Base-by-base conservation (phyloP, 176 grass and related monocot species). In the Cenchrus americanus region DNA sequence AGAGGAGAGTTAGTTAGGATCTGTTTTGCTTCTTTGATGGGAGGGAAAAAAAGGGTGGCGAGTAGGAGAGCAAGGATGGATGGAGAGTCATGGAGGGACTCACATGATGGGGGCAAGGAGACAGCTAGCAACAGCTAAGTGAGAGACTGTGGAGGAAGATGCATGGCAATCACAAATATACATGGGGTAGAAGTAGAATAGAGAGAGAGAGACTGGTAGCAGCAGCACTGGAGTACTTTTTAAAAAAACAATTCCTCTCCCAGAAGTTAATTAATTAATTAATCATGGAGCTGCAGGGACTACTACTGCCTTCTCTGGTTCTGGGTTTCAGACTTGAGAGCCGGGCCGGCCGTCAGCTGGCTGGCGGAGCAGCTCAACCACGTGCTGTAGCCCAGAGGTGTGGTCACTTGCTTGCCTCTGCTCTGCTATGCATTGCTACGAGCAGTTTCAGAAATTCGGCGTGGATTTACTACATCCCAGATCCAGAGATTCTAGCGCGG, bases 101-200 rank as follows among this genome's bases (percentile, higher is more conserved):
- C 90, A 92, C 92, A 97, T 97, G 94, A 75, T 71, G 87, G 49
- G 62, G 70, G 71, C 55, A 85, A 83, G 69, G 66, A 66, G 88
- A 90, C 92, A 93, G 92, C 92, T 93, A 95, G 91, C 90, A 91
- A 98, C 96, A 98, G 93, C 96, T 95, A 92, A 75, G 73, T 81
- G 73, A 76, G 65, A 70, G 85, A 53, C 10, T 57, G 14, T 49
- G 41, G 43, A 76, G 49, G 65, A 53, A 41, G 47, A 69, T 68
- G 78, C 70, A 73, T 52, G 69, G 44, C 69, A 72, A 50, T 43
- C 37, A 37, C 66, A 40, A 11, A 21, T 1, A 37, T 67, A 21
- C 34, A 67, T 21, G 65, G 22, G 22, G 32, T 69, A 80, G 27
- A 68, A 75, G n/a, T n/a, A n/a, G n/a, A n/a, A n/a, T n/a, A n/a